These are phyloP conservation scores for Tremellales sp. DNA, from an alignment of 1,284 basidiomycete genomes.

Conservation along the genomic window DNA sequence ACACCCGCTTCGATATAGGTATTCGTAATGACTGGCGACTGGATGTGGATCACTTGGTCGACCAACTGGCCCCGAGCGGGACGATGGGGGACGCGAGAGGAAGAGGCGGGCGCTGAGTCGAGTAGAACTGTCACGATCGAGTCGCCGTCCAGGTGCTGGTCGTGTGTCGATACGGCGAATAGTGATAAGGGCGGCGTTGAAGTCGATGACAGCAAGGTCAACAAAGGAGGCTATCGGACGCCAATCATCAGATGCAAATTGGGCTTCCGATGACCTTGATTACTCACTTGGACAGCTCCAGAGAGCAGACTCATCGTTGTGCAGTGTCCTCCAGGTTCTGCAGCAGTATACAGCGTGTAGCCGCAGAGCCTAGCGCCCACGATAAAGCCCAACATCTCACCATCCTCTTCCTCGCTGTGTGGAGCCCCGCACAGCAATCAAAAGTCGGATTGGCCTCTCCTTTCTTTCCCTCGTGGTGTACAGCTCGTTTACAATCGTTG, in stretches of 20 bases:
- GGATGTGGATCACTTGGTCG: constrained; percentile 71
- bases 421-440: too few species aligned
- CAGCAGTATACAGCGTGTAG: too few species aligned
- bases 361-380: too few species aligned
- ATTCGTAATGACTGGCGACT: constrained; percentile 64
- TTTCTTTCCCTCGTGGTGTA: background rate
- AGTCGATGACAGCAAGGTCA: constrained; percentile 76
- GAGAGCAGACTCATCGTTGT: constrained; percentile 26
- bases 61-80: constrained; percentile 41
- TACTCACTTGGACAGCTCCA: constrained; percentile 25
- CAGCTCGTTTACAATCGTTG: background rate
- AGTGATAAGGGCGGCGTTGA: constrained; percentile 58
- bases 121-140: constrained; percentile 64
- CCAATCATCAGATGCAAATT: too few species aligned
- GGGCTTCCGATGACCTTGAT: too few species aligned
- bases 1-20: constrained; percentile 65
- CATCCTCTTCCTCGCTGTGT: too few species aligned
- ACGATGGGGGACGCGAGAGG: constrained; percentile 46
- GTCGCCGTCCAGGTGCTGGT: constrained; percentile 57
- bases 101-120: constrained; percentile 48
- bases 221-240: constrained; percentile 56
- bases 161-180: constrained; percentile 58
- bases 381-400: too few species aligned
- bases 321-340: too few species aligned
- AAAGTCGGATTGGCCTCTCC: background rate